phyloP scores from a whole-genome alignment of 73 alveolate genomes.

The Paramecium sexaurelia region DNA sequence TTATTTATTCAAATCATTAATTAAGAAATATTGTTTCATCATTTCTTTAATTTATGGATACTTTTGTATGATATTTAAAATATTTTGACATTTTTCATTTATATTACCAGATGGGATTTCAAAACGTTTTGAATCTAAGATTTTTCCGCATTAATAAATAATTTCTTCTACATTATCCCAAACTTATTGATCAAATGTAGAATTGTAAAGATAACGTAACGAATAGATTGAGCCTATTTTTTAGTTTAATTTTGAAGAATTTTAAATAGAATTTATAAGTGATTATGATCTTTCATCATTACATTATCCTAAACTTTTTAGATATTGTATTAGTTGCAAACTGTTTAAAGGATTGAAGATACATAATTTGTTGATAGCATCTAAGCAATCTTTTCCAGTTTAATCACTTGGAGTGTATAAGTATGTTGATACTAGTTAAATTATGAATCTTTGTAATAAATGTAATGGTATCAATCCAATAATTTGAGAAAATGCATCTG shows the following conservation, averaged over 20 bases:
- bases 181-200: neutral
- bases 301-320: neutral
- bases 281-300: neutral
- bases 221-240: neutral
- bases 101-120: neutral
- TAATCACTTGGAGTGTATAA: neutral
- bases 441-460: neutral
- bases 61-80: neutral
- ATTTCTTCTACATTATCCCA: constrained; percentile 12
- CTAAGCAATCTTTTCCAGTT: neutral
- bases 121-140: neutral
- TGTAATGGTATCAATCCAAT: neutral
- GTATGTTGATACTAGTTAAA: neutral
- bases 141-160: constrained; percentile 8
- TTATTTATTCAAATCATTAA: neutral
- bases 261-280: neutral
- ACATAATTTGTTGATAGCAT: neutral
- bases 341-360: neutral
- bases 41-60: neutral
- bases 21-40: neutral
- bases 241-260: neutral
- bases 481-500: constrained; percentile 15
- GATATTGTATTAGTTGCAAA: neutral
- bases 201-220: neutral
- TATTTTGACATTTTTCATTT: neutral